Conservation (phyloP, 208 protist species). For the Wallacemonas sp. region DNA sequence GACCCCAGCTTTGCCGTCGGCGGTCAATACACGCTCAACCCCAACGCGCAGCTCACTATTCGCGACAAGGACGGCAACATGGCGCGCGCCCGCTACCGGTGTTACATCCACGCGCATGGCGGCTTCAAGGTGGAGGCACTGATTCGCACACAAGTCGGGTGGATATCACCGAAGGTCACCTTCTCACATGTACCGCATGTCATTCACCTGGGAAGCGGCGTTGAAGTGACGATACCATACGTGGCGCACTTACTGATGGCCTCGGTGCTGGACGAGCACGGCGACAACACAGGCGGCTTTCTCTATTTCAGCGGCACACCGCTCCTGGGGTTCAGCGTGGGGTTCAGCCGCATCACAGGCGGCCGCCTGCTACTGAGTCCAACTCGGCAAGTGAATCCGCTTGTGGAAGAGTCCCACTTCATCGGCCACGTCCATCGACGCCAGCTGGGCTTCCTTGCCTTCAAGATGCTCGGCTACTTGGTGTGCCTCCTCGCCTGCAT, state of each 20-base stretch:
- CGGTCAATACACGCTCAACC: conserved; percentile 63
- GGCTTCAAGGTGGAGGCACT: conserved; percentile 79
- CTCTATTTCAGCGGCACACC: conserved; percentile 86
- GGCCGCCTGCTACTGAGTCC: conserved; percentile 79
- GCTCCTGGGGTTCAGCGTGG: conserved; percentile 68
- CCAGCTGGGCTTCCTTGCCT: conserved; percentile 73
- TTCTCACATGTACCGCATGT: conserved; percentile 73
- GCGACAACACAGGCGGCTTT: conserved; percentile 72
- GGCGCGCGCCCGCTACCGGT: conserved; percentile 72
- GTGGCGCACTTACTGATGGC: conserved; percentile 85
- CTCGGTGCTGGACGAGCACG: conserved; percentile 77
- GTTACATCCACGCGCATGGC: conserved; percentile 50
- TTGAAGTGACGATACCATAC: conserved; percentile 81
- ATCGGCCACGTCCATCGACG: conserved; percentile 75
- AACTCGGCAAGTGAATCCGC: conserved; percentile 57
- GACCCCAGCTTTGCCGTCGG: conserved; percentile 70
- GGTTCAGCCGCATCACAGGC: conserved; percentile 48
- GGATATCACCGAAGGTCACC: conserved; percentile 81
- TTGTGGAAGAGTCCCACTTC: conserved; percentile 61
- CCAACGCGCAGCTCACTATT: conserved; percentile 81
- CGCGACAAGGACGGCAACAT: conserved; percentile 70
- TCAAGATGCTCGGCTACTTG: conserved; percentile 59
- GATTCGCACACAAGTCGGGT: conserved; percentile 76
- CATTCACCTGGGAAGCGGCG: conserved; percentile 72
- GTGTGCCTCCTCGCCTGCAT: conserved; percentile 67